phyloP scores from a whole-genome alignment of 2,329 filamentous ascomycete species.

The Aspergillus nomiae region DNA sequence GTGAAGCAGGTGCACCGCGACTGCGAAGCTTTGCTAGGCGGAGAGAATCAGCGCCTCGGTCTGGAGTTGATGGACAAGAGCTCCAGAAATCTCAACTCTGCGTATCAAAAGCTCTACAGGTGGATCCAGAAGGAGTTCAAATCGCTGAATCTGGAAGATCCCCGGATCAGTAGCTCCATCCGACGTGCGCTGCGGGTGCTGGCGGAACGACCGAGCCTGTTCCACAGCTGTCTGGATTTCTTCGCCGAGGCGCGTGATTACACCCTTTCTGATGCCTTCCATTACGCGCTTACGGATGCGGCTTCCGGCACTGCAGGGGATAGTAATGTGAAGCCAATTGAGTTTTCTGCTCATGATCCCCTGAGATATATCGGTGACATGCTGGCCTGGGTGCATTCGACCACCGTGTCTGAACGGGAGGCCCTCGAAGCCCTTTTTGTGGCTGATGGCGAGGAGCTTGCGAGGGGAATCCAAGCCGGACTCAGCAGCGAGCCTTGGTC shows the following conservation, averaged over 20 bases:
- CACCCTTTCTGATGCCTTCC: constrained; percentile 85
- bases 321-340: constrained; percentile 78
- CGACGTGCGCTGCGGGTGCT: constrained; percentile 81
- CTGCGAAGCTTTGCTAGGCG: constrained; percentile 84
- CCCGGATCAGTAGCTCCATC: constrained; percentile 84
- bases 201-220: constrained; percentile 84
- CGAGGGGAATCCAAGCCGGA: constrained; percentile 76
- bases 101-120: constrained; percentile 92
- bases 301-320: constrained; percentile 61
- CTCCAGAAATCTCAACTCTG: constrained; percentile 80
- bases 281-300: constrained; percentile 78
- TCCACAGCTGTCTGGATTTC: constrained; percentile 89
- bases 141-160: constrained; percentile 87
- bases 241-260: constrained; percentile 89
- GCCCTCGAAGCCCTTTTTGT: constrained; percentile 90
- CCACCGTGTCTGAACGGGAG: constrained; percentile 89
- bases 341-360: constrained; percentile 88
- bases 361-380: constrained; percentile 94
- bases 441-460: constrained; percentile 84
- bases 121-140: constrained; percentile 96
- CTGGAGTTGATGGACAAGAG: constrained; percentile 90
- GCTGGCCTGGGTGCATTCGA: constrained; percentile 95
- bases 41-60: constrained; percentile 84
- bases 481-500: constrained; percentile 84
- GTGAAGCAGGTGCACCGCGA: constrained; percentile 87